Base-by-base conservation (phyloP, 1,139 yeast genomes). In the Geotrichum restrictum region DNA sequence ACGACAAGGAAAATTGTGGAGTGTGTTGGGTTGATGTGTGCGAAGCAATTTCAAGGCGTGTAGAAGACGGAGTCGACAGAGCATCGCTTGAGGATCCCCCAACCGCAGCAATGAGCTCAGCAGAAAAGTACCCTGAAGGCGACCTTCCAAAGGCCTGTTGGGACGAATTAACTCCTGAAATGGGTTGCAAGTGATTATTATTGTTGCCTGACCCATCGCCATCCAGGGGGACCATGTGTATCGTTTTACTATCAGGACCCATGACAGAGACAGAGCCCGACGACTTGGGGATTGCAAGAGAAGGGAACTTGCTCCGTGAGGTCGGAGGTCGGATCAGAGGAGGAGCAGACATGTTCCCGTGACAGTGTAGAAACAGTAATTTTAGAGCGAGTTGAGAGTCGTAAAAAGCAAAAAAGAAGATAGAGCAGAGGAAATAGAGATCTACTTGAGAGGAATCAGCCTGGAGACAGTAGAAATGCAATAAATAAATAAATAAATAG, bases 321-420 rank as follows among this genome's bases (percentile, higher is more conserved):
- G 50, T 45, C 7, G 53, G 53, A 33, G 54, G 54, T 10, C 51
- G 51, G 29, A 51, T 51, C 43, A 51, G 19, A 27, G 54, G 54
- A 24, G 54, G 54, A 42, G 51, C 51, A 3, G 54, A 51, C 54
- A 51, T 51, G 22, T 24, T 24, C 29, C 29, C 5, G 29, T 24
- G 29, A 24, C 29, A 24, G 8, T 24, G 5, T 24, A 8, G 8
- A 8, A 24, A 24, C 29, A 24, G 29, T 24, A 24, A 44, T 32
- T n/a, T 48, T 41, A 21, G 46, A 27, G 14, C 19, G 37, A 32
- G 51, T 13, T 41, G 37, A n/a, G 51, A 42, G 40, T 34, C 34
- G 24, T 40, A 16, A 16, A 42, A 36, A 21, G 45, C 11, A 48
- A 46, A 40, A 36, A 48, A 41, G 24, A 36, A 7, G 19, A 43